Evolutionary conservation across 1,284 basidiomycete species (phyloP).

Genomic region (Exobasidium rhododendri): DNA sequence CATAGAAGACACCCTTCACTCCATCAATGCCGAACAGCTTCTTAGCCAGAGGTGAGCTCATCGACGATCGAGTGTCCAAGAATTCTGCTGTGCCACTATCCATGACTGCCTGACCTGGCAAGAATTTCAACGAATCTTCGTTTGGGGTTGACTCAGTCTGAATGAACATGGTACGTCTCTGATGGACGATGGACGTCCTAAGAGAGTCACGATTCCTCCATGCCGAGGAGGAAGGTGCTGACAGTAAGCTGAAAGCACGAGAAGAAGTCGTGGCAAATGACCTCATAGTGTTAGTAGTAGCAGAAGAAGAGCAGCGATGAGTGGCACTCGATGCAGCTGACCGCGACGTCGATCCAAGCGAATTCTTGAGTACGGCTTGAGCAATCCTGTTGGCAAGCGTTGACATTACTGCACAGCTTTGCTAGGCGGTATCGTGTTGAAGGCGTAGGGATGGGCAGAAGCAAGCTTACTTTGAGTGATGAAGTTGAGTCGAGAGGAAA

Average conservation of each 20-base stretch:
- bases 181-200: no score
- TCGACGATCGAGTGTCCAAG: constrained; percentile 64
- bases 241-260: not conserved
- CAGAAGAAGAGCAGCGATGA: no score
- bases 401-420: no score
- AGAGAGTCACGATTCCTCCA: no score
- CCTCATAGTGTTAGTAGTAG: no score
- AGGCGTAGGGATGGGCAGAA: no score
- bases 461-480: no score
- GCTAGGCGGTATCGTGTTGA: no score
- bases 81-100: constrained; percentile 81
- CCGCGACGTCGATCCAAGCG: not conserved
- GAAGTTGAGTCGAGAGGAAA: no score
- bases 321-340: not conserved
- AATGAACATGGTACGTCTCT: constrained; percentile 18
- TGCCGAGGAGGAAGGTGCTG: not conserved
- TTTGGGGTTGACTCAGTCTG: constrained; percentile 90
- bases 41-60: constrained; percentile 80
- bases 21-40: constrained; percentile 90
- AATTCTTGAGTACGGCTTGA: not conserved
- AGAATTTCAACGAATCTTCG: constrained; percentile 95
- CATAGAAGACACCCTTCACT: constrained; percentile 83
- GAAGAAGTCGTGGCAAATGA: not conserved
- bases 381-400: not conserved
- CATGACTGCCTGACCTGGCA: constrained; percentile 87